These are phyloP conservation scores for Lactarius vividus DNA, from an alignment of 768 basidiomycete species.

Conservation along the genomic window DNA sequence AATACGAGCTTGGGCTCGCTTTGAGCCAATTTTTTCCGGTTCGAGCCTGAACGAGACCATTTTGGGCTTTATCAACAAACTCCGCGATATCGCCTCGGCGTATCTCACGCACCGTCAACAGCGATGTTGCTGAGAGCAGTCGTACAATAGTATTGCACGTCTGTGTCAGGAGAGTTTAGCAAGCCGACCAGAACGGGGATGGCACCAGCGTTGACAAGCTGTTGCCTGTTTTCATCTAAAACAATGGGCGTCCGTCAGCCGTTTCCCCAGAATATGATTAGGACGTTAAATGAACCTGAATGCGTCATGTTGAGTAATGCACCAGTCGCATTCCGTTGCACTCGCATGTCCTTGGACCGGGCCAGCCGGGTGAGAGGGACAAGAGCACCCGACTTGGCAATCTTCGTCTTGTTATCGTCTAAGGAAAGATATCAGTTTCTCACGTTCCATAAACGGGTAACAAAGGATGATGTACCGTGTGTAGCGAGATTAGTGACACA, in stretches of 20 bases:
- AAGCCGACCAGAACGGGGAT: slow-evolving; percentile 96
- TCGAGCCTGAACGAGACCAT: slow-evolving; percentile 49
- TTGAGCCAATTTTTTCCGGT: slow-evolving; percentile 91
- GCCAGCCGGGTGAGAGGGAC: slow-evolving; percentile 95
- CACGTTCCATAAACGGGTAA: neutral
- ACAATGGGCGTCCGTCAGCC: neutral
- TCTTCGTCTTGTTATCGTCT: slow-evolving; percentile 99
- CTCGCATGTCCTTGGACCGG: slow-evolving; percentile 98
- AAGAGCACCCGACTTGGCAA: slow-evolving; percentile 98
- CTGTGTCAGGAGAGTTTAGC: slow-evolving; percentile 95
- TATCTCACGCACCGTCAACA: slow-evolving; percentile 68
- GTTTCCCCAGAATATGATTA: neutral
- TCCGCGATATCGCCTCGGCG: slow-evolving; percentile 4
- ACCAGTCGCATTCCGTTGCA: slow-evolving; percentile 97
- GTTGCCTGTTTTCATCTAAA: slow-evolving; percentile 97
- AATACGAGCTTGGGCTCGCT: slow-evolving; percentile 93
- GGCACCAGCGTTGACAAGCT: slow-evolving; percentile 96
- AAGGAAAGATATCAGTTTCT: slow-evolving; percentile 17
- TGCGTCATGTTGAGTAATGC: slow-evolving; percentile 99
- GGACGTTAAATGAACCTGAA: slow-evolving; percentile 60
- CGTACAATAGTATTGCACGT: slow-evolving; percentile 99
- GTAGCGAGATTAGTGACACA: slow-evolving; percentile 99
- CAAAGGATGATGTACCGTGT: slow-evolving; percentile 62
- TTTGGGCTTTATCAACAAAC: slow-evolving; percentile 3
- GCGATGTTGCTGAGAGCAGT: slow-evolving; percentile 98